These are phyloP conservation scores for Sugiyamaella marilandica DNA, from an alignment of 805 yeast genomes.

Conservation along the genomic window DNA sequence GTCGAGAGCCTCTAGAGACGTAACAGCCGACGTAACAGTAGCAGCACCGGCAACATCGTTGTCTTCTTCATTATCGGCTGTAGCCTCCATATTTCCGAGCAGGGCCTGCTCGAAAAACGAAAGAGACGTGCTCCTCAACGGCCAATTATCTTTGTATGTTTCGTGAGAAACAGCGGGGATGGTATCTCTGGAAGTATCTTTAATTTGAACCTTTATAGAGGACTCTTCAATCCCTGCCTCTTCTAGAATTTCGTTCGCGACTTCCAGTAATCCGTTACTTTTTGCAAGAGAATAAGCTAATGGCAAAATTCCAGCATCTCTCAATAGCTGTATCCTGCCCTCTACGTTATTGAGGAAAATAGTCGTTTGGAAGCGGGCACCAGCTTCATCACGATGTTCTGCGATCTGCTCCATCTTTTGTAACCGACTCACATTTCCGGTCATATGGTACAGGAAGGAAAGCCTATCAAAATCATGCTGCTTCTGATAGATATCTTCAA, in stretches of 20 bases:
- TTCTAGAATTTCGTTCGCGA: slow-evolving; percentile 66
- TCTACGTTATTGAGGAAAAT: slow-evolving; percentile 70
- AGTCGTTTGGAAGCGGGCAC: slow-evolving; percentile 78
- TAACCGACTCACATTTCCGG: slow-evolving; percentile 75
- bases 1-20: slow-evolving; percentile 9
- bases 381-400: slow-evolving; percentile 75
- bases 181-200: slow-evolving; percentile 26
- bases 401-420: slow-evolving; percentile 85
- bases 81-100: slow-evolving; percentile 67
- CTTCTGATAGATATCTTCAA: slow-evolving; percentile 85
- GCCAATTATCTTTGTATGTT: slow-evolving; percentile 62
- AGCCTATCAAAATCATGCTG: slow-evolving; percentile 81
- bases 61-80: slow-evolving; percentile 30
- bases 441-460: slow-evolving; percentile 78
- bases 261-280: slow-evolving; percentile 70
- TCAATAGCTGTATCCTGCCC: slow-evolving; percentile 67
- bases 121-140: slow-evolving; percentile 62
- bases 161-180: slow-evolving; percentile 47
- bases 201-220: slow-evolving; percentile 57
- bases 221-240: slow-evolving; percentile 62
- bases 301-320: slow-evolving; percentile 75
- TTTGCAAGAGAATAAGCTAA: slow-evolving; percentile 92
- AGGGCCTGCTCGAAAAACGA: slow-evolving; percentile 85
- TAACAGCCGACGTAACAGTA: slow-evolving; percentile 20
- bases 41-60: slow-evolving; percentile 22